These are phyloP conservation scores for Geranium brycei DNA, from an alignment of 345 rosid genomes.

Conservation along the genomic window DNA sequence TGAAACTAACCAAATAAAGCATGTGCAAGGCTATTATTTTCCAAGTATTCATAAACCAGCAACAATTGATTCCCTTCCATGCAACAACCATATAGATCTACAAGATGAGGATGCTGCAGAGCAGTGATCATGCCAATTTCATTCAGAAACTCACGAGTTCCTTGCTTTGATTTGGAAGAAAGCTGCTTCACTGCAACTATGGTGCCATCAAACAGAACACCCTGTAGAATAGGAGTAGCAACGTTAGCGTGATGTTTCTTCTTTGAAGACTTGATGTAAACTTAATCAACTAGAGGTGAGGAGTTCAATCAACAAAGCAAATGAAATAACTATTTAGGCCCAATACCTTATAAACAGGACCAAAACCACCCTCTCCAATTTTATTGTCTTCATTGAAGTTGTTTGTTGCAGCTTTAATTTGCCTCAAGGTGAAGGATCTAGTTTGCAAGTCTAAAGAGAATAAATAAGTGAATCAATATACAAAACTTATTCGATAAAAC, in stretches of 20 bases:
- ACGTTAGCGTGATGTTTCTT: not conserved
- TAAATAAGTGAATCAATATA: too few species aligned
- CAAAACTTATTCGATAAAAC: too few species aligned
- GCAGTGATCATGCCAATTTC: slow-evolving; percentile 18
- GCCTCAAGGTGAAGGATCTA: slow-evolving; percentile 14
- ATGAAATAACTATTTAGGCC: not conserved
- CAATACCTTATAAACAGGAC: slow-evolving; percentile 26
- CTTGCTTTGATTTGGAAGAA: not conserved
- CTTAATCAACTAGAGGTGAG: not conserved
- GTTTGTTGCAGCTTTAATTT: slow-evolving; percentile 23
- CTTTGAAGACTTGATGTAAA: too few species aligned
- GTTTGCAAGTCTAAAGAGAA: slow-evolving; percentile 1
- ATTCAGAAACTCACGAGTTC: slow-evolving; percentile 16
- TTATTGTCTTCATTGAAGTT: slow-evolving; percentile 22
- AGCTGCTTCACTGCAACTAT: slow-evolving; percentile 5
- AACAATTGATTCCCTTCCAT: slow-evolving; percentile 18
- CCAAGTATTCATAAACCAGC: slow-evolving; percentile 18
- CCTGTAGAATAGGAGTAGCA: slow-evolving; percentile 3
- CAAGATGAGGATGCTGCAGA: slow-evolving; percentile 20
- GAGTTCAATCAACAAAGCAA: not conserved
- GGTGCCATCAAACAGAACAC: slow-evolving; percentile 13
- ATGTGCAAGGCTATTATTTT: slow-evolving; percentile 16
- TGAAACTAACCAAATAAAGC: slow-evolving; percentile 14
- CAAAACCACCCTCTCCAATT: slow-evolving; percentile 35
- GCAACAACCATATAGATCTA: slow-evolving; percentile 19